Percentiles rank a stretch among this genome's conserved stretches.
Conservation (phyloP, 2,329 filamentous ascomycete genomes). For the Pyricularia pennisetigena region DNA sequence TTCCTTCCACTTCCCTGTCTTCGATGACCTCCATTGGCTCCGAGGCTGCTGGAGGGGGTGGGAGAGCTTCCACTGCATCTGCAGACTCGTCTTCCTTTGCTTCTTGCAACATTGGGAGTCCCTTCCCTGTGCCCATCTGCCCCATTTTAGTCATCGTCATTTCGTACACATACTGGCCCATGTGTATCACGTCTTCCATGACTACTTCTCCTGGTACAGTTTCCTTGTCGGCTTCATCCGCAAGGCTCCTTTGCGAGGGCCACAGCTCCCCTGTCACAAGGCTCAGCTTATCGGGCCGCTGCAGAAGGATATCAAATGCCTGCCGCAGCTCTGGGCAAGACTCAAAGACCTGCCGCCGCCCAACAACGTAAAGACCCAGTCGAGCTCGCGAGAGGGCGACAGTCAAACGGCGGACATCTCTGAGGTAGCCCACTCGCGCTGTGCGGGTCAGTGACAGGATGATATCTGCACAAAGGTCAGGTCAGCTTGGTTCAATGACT, state of each 20-base stretch:
- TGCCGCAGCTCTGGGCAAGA: constrained; percentile 78
- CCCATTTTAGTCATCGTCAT: constrained; percentile 65
- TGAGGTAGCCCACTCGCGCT: constrained; percentile 79
- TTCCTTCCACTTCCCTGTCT: constrained; percentile 12
- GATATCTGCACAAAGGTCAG: constrained; percentile 50
- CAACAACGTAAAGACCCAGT: constrained; percentile 84
- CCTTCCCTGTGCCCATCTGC: constrained; percentile 33
- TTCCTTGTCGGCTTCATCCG: constrained; percentile 34
- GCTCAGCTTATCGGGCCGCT: constrained; percentile 70
- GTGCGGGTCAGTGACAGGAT: constrained; percentile 91
- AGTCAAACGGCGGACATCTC: constrained; percentile 86
- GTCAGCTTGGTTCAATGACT: constrained; percentile 6
- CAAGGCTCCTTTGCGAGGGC: constrained; percentile 49
- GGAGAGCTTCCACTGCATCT: background rate
- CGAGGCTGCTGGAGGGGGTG: constrained; percentile 12
- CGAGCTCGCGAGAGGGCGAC: constrained; percentile 89
- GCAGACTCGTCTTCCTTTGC: background rate
- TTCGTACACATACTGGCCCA: constrained; percentile 92
- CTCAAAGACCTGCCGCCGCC: constrained; percentile 81
- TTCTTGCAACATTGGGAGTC: constrained; percentile 11
- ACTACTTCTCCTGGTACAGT: constrained; percentile 47
- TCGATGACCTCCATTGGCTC: constrained; percentile 14
- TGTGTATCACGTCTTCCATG: constrained; percentile 88
- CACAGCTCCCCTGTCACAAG: constrained; percentile 82
- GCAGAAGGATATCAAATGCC: constrained; percentile 70